Conservation (phyloP, 106 monocot species). For the Ottelia alismoides region DNA sequence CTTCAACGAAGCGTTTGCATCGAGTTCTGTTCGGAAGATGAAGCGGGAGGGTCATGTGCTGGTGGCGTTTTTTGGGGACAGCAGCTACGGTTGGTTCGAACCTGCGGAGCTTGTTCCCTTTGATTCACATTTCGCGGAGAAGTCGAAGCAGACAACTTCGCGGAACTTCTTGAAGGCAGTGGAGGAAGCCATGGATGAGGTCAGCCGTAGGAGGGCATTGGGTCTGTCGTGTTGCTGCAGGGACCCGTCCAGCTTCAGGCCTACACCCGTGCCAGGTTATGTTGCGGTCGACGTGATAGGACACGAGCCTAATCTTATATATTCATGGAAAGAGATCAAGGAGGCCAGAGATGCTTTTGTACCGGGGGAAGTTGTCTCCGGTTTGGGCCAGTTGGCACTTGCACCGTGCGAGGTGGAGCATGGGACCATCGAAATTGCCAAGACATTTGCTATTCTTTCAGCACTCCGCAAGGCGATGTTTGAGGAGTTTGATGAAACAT, state of each 20-base stretch:
- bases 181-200: constrained; percentile 66
- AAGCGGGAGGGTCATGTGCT: constrained; percentile 43
- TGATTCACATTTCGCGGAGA: constrained; percentile 44
- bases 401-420: constrained; percentile 6
- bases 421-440: constrained; percentile 16
- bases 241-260: constrained; percentile 30
- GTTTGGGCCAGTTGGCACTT: constrained; percentile 22
- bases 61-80: constrained; percentile 93
- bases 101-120: constrained; percentile 65
- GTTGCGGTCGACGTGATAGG: constrained; percentile 55
- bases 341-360: constrained; percentile 35
- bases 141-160: constrained; percentile 35
- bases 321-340: constrained; percentile 42
- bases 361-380: constrained; percentile 24
- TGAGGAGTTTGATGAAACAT: constrained; percentile 54
- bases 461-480: constrained; percentile 33
- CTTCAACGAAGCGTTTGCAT: constrained; percentile 51
- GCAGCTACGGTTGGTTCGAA: constrained; percentile 97
- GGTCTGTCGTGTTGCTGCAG: constrained; percentile 58
- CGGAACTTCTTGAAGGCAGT: constrained; percentile 54
- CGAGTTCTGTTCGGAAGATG: constrained; percentile 34
- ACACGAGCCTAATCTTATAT: constrained; percentile 44
- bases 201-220: constrained; percentile 41
- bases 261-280: constrained; percentile 23
- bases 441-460: constrained; percentile 16